Evolutionary conservation across 352 stramenopile genomes (phyloP), one percentile per base, ranked within the genome.

Genomic region (Phytophthora aleatoria): DNA sequence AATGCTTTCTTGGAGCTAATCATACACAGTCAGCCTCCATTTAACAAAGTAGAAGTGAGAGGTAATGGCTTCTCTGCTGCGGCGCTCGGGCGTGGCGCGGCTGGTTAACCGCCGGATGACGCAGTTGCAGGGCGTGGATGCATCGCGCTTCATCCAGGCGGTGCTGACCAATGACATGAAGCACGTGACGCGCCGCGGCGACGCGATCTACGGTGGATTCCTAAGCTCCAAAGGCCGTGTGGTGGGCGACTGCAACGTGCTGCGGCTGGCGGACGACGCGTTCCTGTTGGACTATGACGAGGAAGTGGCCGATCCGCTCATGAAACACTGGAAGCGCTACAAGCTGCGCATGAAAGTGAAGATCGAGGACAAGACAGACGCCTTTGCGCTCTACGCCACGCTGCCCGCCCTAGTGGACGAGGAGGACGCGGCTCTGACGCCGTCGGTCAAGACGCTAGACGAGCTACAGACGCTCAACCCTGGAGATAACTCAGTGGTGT

Each of bases 281-380:
- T 91, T 91, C 53, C 47, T 93, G 35, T 26, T 95, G 30, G 86
- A 92, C 50, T 92, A 88, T 57, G 84, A 94, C 47, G 78, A 77
- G 16, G 58, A 62, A 16, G 71, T 93, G 33, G 64, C 74, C 11
- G 78, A 86, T 5, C 52, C 89, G 5, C 55, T 94, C 28, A 64
- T 74, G 50, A 95, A 96, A 69, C 86, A 95, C 73, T 93, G 85
- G 82, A 94, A 92, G 71, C 79, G 87, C 50, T 96, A 96, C 77
- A 96, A 95, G 52, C 51, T 96, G 66, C 86, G 88, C 27, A 91
- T 94, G 79, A 95, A 94, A 53, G 51, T 90, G 24, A 81, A 68
- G 50, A 75, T 95, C 30, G 77, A 92, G 55, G 83, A 92, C 64
- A 83, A 78, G 63, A 89, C 69, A 31, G 76, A 91, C 28, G 64